Base-by-base conservation (phyloP, 805 yeast genomes). In the Teunomyces barrocoloradensis region DNA sequence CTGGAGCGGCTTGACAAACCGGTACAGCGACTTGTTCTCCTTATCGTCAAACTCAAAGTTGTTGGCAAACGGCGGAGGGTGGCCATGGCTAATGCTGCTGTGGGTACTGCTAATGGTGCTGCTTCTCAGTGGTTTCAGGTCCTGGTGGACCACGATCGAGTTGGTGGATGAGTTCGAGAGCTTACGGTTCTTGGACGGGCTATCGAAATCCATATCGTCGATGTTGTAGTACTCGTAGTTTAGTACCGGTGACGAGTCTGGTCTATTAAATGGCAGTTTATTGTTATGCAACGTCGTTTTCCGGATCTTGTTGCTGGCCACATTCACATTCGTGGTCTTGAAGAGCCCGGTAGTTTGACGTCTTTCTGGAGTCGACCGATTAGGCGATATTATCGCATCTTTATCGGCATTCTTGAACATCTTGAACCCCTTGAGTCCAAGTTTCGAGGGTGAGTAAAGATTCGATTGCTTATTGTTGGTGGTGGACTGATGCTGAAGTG, bases 1-100 rank as follows among this genome's bases (percentile, higher is more conserved):
- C 61, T 88, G 96, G 34, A 89, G 73, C 2, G 96, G 96, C 60
- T 85, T 87, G 18, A 87, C 94, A 42, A 81, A 79, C 53, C 81
- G 79, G 64, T 84, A 87, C 9, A 73, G 68, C 2, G 63, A 50
- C 42, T 62, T 63, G 45, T 72, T 72, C 44, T 71, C 77, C 50
- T 72, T 71, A 49, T 71, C 69, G 29, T 70, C 69, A 44, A 44
- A 53, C 29, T 35, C 23, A 15, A 36, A 27, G 33, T 35, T 29
- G 15, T 23, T n/a, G 28, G 13, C 17, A 29, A 28, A 42, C 30
- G 38, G 41, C 3, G 44, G 41, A 2, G 43, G 32, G 6, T 46
- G 49, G n/a, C 37, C 35, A 25, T 35, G 28, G 29, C 20, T 17
- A 12, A 28, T 36, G 38, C 42, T 36, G 38, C 42, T 36, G 36